phyloP scores from a whole-genome alignment of 495 filamentous ascomycete species.

The Penicillium chermesinum region DNA sequence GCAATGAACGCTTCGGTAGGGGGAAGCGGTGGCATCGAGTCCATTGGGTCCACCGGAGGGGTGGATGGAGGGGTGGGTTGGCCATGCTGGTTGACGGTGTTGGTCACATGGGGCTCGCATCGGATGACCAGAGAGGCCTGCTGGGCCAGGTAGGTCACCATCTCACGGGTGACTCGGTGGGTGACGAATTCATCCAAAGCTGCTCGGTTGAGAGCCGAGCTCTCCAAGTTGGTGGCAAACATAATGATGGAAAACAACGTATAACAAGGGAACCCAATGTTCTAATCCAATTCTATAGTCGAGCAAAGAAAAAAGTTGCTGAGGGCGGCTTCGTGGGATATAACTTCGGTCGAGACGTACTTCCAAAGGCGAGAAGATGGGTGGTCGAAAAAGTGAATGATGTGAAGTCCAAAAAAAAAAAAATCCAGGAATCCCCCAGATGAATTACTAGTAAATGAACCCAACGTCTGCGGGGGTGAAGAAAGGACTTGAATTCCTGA shows the following conservation, averaged over 20 bases:
- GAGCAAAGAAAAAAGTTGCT: no score
- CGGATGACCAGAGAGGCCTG: conserved; percentile 86
- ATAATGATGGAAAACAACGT: not conserved
- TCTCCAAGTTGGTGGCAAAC: conserved; percentile 30
- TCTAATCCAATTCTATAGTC: no score
- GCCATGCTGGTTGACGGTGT: conserved; percentile 47
- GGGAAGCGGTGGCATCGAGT: conserved; percentile 53
- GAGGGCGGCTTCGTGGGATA: no score
- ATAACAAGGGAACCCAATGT: no score
- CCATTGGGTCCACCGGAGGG: conserved; percentile 52
- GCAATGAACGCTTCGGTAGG: conserved; percentile 86
- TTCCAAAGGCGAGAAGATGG: no score
- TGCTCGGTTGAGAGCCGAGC: conserved; percentile 65
- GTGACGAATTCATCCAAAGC: conserved; percentile 89
- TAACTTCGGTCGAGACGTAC: no score
- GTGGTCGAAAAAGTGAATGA: no score
- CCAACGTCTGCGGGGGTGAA: not conserved
- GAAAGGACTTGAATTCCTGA: conserved; percentile 13
- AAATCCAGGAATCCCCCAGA: not conserved
- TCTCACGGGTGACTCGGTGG: conserved; percentile 70
- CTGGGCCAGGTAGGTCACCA: conserved; percentile 79
- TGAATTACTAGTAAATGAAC: not conserved
- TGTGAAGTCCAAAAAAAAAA: not conserved
- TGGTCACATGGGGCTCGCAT: conserved; percentile 61
- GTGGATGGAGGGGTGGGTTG: conserved; percentile 65